Percentiles rank a stretch among this genome's conserved stretches.
These are phyloP conservation scores for Neonectria hederae DNA, from an alignment of 2,329 filamentous ascomycete species.

Conservation along the genomic window DNA sequence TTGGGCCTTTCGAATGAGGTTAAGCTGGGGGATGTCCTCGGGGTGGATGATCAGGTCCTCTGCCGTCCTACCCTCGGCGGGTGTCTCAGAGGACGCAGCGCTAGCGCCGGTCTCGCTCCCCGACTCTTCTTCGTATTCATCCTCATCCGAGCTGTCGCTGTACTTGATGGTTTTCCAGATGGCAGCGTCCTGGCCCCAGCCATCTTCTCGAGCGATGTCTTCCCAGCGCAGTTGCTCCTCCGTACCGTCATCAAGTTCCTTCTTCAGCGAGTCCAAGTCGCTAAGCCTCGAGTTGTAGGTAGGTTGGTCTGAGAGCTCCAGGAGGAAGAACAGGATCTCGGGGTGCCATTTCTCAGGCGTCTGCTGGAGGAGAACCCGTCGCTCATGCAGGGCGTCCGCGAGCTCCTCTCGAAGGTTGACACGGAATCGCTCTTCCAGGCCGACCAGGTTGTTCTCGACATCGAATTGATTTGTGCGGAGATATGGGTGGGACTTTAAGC, in stretches of 20 bases:
- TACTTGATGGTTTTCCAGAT: constrained; percentile 79
- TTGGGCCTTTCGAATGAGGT: constrained; percentile 47
- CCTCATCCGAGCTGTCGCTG: constrained; percentile 71
- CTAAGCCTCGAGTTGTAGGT: constrained; percentile 73
- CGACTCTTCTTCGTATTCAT: constrained; percentile 47
- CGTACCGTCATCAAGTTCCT: constrained; percentile 53
- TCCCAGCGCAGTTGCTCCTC: constrained; percentile 74
- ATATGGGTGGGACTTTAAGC: constrained; percentile 64
- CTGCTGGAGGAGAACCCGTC: constrained; percentile 67
- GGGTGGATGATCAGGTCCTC: constrained; percentile 49
- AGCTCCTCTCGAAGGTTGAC: constrained; percentile 82
- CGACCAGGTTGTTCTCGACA: constrained; percentile 70
- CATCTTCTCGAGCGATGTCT: constrained; percentile 80
- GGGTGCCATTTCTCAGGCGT: constrained; percentile 73
- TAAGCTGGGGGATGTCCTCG: constrained; percentile 45
- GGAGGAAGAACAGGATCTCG: constrained; percentile 79
- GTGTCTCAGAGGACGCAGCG: constrained; percentile 44
- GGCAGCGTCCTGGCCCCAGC: constrained; percentile 71
- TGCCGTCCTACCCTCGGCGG: constrained; percentile 38
- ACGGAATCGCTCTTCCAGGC: constrained; percentile 86
- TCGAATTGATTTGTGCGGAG: constrained; percentile 80
- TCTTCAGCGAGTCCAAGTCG: constrained; percentile 65
- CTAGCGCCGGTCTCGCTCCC: constrained; percentile 48
- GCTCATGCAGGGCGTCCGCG: constrained; percentile 72
- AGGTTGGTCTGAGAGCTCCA: constrained; percentile 85